Evolutionary conservation across 2,329 filamentous ascomycete genomes (phyloP), one percentile per base, ranked within the genome.

Genomic region (Emmonsiellopsis sp.): DNA sequence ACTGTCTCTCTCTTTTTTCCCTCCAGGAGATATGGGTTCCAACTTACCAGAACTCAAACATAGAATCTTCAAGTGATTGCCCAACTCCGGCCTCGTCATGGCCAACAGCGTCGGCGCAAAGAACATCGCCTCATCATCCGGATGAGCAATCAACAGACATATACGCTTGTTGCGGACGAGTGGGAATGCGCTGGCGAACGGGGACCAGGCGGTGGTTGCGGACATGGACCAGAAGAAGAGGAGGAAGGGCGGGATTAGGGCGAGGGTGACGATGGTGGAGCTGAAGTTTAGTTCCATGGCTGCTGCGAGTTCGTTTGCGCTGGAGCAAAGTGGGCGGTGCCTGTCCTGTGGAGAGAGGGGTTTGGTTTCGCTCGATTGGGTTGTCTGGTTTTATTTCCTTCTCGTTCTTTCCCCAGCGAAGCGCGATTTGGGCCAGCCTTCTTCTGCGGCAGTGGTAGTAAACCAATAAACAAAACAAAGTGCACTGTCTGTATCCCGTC

Each of bases 91-190:
- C 11, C 81, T 78, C 15, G 90, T 92, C 54, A 98, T 80, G n/a
- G 87, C 84, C 62, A 94, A 79, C 11, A 97, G 78, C 0, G 89
- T 87, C 0, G 93, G 93, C 58, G 90, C 84, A 73, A 98, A 98
- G 78, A 98, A 98, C 93, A 98, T 98, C 70, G 92, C 93, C 76
- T 98, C 93, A 65, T 98, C 93, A 72, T 98, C 93, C 0, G 93
- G 93, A 73, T 98, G 93, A 20, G 93, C 93, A 65, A 98, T 97
- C 53, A 98, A 78, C 52, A 98, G 80, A 67, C 88, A 87, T 66
- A 98, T 89, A 65, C 88, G 84, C 78, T 95, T 94, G 74, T 89
- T 86, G 62, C 77, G 78, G 58, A 96, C 75, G 44, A 75, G 79
- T 3, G 89, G 87, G 55, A 73, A 72, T 35, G 63, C 63, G 30